Evolutionary conservation across 2,329 filamentous ascomycete genomes (phyloP).

Genomic region (Stemphylium vesicarium): DNA sequence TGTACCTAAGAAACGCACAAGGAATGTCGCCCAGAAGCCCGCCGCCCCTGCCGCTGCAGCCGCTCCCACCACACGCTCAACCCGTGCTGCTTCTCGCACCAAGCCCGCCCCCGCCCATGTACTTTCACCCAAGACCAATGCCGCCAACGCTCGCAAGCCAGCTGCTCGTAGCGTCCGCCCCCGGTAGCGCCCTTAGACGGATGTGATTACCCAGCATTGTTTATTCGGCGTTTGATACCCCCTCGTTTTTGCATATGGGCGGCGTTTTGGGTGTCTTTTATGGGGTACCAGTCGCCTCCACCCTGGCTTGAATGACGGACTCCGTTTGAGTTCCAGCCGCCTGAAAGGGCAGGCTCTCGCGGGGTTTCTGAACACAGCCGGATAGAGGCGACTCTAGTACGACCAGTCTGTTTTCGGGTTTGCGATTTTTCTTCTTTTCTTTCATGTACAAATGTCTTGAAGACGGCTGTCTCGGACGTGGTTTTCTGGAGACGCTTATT

Average conservation of each 20-base stretch:
- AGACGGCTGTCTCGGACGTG: too few species aligned
- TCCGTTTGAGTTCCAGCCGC: constrained; percentile 20
- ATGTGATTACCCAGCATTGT: constrained; percentile 14
- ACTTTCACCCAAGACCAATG: constrained; percentile 34
- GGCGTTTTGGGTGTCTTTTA: constrained; percentile 16
- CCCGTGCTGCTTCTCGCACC: constrained; percentile 34
- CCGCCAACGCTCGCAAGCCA: constrained; percentile 24
- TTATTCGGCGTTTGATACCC: constrained; percentile 23
- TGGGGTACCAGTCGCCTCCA: background rate
- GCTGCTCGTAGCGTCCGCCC: constrained; percentile 25
- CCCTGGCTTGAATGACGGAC: constrained; percentile 22
- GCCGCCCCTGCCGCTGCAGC: constrained; percentile 12
- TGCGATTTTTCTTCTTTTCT: background rate
- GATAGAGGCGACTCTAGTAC: background rate
- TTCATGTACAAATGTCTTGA: background rate
- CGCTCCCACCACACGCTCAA: constrained; percentile 18
- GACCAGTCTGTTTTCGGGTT: background rate
- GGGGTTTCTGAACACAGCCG: constrained; percentile 18
- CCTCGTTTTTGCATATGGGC: constrained; percentile 7
- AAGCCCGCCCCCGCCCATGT: constrained; percentile 23
- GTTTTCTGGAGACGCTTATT: background rate
- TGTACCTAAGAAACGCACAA: constrained; percentile 29
- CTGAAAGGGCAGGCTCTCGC: constrained; percentile 24
- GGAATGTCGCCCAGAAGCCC: constrained; percentile 16
- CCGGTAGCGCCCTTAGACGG: constrained; percentile 26